Evolutionary conservation across 257 asterid species (phyloP), one percentile per base, ranked within the genome.

Genomic region (Schizonepeta tenuifolia): DNA sequence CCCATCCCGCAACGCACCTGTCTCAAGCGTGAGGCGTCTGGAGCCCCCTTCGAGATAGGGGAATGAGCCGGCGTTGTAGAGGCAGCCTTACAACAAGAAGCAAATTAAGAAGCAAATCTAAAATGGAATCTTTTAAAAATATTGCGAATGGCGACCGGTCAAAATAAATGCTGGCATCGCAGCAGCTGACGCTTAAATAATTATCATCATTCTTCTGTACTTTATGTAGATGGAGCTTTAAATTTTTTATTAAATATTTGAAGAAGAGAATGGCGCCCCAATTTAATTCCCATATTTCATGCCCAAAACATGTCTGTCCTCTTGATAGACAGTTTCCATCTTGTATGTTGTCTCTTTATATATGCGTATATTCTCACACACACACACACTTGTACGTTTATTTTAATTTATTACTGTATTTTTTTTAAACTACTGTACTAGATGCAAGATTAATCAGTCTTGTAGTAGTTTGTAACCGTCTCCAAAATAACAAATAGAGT

Each of bases 171-270:
- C 56, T 71, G 58, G 67, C 67, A 69, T 71, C 41, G 60, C 26
- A 24, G 26, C 71, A 69, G 60, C 82, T 72, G 75, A 60, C 71
- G 38, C 54, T 26, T 72, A 40, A 67, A 72, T 66, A 21, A 49
- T 49, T 40, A 22, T 21, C 36, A 21, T 36, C 66, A 66, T 72
- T 72, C 71, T 59, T 41, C 49, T 26, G 75, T 72, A 78, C 71
- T 59, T 62, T 51, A 54, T 56, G 53, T 73, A 59, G 73, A 66
- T 71, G 69, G 69, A 51, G 71, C 72, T 68, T 78, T 78, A 53
- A 78, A 51, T 67, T 40, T 26, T 35, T 62, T 64, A 61, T 20
- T 69, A 33, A 76, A 59, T 68, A 51, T 54, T 24, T 24, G 1
- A 24, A 24, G 26, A 24, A 24, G 40, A 71, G 64, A 53, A 33